These are phyloP conservation scores for Pseudotsuga menziesii DNA, from an alignment of 75 land plant species.

Conservation along the genomic window DNA sequence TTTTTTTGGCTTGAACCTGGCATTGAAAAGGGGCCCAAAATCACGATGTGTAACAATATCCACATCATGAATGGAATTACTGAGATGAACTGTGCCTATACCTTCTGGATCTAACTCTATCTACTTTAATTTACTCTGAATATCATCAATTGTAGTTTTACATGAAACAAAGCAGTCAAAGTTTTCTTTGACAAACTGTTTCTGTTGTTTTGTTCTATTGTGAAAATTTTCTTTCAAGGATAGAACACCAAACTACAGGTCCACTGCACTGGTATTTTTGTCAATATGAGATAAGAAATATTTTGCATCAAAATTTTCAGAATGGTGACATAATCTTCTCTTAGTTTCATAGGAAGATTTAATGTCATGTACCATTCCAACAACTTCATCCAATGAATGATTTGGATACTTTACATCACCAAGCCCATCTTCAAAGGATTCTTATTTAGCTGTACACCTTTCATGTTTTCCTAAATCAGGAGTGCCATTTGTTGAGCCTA, in stretches of 20 bases:
- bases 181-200: conserved; percentile 85
- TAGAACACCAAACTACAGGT: conserved; percentile 72
- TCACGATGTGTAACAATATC: conserved; percentile 68
- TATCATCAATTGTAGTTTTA: conserved; percentile 97
- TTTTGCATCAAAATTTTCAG: conserved; percentile 84
- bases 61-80: conserved; percentile 58
- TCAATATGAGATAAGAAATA: conserved; percentile 74
- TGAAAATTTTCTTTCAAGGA: conserved; percentile 71
- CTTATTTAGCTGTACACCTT: too few species aligned
- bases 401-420: too few species aligned
- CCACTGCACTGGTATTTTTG: conserved; percentile 67
- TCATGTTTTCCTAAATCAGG: too few species aligned
- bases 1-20: conserved; percentile 94
- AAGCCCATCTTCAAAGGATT: too few species aligned
- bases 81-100: conserved; percentile 73
- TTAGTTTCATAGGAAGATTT: too few species aligned
- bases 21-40: conserved; percentile 87
- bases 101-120: conserved; percentile 90
- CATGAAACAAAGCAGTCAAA: conserved; percentile 97
- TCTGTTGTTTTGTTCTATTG: conserved; percentile 78
- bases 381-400: too few species aligned
- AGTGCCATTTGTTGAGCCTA: too few species aligned
- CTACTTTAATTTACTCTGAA: conserved; percentile 73
- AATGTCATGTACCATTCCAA: too few species aligned
- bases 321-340: too few species aligned